These are phyloP conservation scores for Suillus lakei DNA, from an alignment of 768 basidiomycete genomes.

Conservation along the genomic window DNA sequence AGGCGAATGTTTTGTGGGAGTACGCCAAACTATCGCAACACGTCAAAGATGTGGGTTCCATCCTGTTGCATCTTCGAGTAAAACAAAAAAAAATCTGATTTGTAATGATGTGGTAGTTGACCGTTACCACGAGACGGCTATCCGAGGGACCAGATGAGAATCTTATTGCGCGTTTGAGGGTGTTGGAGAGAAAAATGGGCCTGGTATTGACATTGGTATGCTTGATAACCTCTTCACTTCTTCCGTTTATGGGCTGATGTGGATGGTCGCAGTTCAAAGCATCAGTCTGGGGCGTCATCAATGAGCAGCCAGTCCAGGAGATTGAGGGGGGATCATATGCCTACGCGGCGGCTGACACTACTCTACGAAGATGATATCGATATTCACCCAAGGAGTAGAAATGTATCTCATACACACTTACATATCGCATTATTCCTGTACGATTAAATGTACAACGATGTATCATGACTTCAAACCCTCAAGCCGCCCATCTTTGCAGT, in stretches of 20 bases:
- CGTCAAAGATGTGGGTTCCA: conserved; percentile 67
- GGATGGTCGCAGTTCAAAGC: conserved; percentile 77
- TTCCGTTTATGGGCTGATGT: not conserved
- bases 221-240: not conserved
- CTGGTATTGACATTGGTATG: conserved; percentile 88
- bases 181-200: conserved; percentile 93
- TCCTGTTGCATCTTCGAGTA: conserved; percentile 1
- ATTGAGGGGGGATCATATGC: conserved; percentile 20
- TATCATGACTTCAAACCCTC: conserved; percentile 40
- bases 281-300: conserved; percentile 94
- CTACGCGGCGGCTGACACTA: conserved; percentile 19
- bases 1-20: conserved; percentile 89
- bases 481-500: conserved; percentile 55
- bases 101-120: conserved; percentile 48
- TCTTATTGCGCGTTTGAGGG: conserved; percentile 75
- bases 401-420: not conserved
- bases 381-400: not conserved
- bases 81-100: conserved; percentile 1
- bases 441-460: conserved; percentile 12
- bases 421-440: conserved; percentile 1
- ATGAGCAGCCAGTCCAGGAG: conserved; percentile 59
- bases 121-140: conserved; percentile 68
- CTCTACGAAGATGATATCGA: conserved; percentile 8
- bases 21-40: conserved; percentile 87
- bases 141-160: conserved; percentile 78